Evolutionary conservation across 805 yeast genomes (phyloP).

Genomic region (Sungouiozyma ichnusensis): DNA sequence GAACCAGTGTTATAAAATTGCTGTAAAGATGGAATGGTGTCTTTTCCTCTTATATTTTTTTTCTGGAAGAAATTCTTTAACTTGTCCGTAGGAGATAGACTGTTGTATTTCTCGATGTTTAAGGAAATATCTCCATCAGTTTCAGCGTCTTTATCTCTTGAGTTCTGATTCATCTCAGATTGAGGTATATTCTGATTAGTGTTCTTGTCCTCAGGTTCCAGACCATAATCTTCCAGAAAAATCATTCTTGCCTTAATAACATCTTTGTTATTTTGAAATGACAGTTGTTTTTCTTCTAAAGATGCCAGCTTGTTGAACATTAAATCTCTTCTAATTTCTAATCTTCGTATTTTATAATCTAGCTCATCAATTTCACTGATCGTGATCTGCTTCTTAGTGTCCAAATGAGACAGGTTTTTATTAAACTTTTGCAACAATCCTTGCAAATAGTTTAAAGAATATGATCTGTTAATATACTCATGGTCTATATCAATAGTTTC

Average conservation of each 20-base stretch:
- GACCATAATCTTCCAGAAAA: slow-evolving; percentile 33
- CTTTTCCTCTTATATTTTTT: slow-evolving; percentile 30
- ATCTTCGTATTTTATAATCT: slow-evolving; percentile 43
- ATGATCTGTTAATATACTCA: slow-evolving; percentile 34
- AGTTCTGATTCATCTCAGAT: not conserved
- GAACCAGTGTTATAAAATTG: slow-evolving; percentile 54
- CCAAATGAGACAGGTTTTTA: slow-evolving; percentile 42
- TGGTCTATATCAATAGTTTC: slow-evolving; percentile 32
- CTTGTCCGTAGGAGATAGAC: slow-evolving; percentile 3
- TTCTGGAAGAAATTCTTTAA: slow-evolving; percentile 20
- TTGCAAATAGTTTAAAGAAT: slow-evolving; percentile 32
- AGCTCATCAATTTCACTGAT: slow-evolving; percentile 55
- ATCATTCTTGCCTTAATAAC: slow-evolving; percentile 37
- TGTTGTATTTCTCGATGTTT: slow-evolving; percentile 2
- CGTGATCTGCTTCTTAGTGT: slow-evolving; percentile 54
- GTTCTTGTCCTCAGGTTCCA: slow-evolving; percentile 24
- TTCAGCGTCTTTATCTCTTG: not conserved
- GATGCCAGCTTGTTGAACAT: slow-evolving; percentile 50
- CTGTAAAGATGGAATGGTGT: slow-evolving; percentile 52
- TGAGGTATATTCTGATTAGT: not conserved
- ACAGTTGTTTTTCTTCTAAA: slow-evolving; percentile 52
- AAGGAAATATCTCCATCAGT: not conserved
- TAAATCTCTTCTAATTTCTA: slow-evolving; percentile 40
- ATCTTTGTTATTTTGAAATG: slow-evolving; percentile 38
- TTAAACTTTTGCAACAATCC: slow-evolving; percentile 32